Evolutionary conservation across 306 rosid genomes (phyloP), one percentile per base, ranked within the genome.

Genomic region (Calophaca sinica): DNA sequence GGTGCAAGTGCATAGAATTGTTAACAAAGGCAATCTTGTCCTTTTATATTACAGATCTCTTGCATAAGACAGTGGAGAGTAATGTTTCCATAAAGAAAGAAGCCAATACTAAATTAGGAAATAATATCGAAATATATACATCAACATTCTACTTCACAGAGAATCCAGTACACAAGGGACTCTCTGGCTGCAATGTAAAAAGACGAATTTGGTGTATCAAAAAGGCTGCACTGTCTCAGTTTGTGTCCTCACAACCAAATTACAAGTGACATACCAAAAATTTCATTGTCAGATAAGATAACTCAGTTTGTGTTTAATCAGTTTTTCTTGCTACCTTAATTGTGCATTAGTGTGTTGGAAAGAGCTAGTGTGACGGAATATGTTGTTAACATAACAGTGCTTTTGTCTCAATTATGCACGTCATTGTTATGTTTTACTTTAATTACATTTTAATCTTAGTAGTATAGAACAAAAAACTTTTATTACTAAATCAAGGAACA

Each of bases 1-100:
- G 57, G 67, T 67, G 65, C 76, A 74, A 68, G 64, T 80, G 70
- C 80, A 74, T 31, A 68, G 76, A 68, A 68, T 61, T 74, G 14
- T 68, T 60, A 74, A 61, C 52, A 52, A 68, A 80, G 74, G 7
- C 52, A 52, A 35, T 28, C 39, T 13, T 74, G 12, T 80, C 84
- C 49, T 20, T 68, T 50, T 31, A 61, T 7, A 68, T 68, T 15
- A 2, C 68, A 74, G 3, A 60, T 68, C 72, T 51, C 10, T 60
- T 67, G 72, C 67, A 38, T 57, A 50, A 39, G 62, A 73, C 49
- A 64, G 51, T 12, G 42, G 84, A 73, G 15, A 49, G 53, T 52
- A 48, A 74, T 62, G 62, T 53, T 59, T 61, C 45, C 45, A 68
- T 68, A 54, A 52, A 36, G 33, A 46, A 36, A 26, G 41, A 44